Evolutionary conservation across 352 stramenopile species (phyloP).

Genomic region (Peronospora destructor): DNA sequence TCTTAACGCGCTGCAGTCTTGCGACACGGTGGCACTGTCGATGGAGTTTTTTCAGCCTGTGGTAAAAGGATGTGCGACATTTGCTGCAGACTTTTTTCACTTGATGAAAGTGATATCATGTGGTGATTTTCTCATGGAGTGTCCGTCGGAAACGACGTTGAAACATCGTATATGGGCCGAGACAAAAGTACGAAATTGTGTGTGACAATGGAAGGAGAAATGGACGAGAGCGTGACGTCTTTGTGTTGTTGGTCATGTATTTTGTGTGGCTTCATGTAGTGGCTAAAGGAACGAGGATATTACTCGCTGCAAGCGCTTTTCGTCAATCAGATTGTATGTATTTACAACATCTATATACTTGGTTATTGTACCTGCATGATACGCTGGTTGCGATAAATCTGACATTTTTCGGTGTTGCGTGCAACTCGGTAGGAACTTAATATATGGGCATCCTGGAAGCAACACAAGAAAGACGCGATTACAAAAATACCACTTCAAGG

Average conservation of each 20-base stretch:
- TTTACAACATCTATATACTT: not conserved
- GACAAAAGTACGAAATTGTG: constrained; percentile 28
- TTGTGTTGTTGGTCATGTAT: not conserved
- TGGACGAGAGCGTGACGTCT: not conserved
- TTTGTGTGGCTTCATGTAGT: constrained; percentile 29
- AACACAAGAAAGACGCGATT: constrained; percentile 24
- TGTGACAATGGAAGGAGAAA: constrained; percentile 4
- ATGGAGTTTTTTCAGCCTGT: constrained; percentile 29
- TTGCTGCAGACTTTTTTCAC: constrained; percentile 24
- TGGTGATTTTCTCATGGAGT: constrained; percentile 44
- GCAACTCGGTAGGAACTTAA: constrained; percentile 46
- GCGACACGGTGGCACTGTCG: constrained; percentile 54
- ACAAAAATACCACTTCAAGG: constrained; percentile 40
- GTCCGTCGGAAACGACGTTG: constrained; percentile 30
- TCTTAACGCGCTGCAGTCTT: constrained; percentile 62
- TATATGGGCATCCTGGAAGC: constrained; percentile 55
- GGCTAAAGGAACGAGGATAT: constrained; percentile 53
- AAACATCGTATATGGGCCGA: constrained; percentile 40
- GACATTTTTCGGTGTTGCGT: constrained; percentile 4
- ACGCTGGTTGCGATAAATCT: constrained; percentile 2
- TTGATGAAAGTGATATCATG: constrained; percentile 47
- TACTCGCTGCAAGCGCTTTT: constrained; percentile 60
- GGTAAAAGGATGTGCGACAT: constrained; percentile 1
- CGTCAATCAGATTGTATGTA: constrained; percentile 70
- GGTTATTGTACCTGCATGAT: not conserved